Conservation (phyloP, 225 moss, liverwort and hornwort species). For the Pseudoscleropodium purum region DNA sequence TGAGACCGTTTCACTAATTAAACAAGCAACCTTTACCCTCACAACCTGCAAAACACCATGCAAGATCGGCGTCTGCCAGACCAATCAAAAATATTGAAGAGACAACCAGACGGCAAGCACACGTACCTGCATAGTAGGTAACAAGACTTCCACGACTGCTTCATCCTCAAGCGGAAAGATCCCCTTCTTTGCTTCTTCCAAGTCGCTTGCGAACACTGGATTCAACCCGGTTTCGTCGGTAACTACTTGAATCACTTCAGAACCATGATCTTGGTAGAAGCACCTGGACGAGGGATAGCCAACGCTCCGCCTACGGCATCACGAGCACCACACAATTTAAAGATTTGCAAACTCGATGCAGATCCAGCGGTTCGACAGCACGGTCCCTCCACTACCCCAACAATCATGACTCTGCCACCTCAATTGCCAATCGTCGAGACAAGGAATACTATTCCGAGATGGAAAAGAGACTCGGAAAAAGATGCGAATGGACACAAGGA, state of each 20-base stretch:
- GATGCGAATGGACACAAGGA: background rate
- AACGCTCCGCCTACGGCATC: constrained; percentile 17
- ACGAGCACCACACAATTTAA: background rate
- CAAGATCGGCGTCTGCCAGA: background rate
- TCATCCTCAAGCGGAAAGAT: constrained; percentile 8
- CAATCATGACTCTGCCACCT: background rate
- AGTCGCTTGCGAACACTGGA: constrained; percentile 6
- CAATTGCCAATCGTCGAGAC: background rate
- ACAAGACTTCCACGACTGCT: constrained; percentile 17
- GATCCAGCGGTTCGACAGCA: background rate
- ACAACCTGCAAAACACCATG: background rate
- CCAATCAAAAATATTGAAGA: background rate
- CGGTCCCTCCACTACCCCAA: background rate
- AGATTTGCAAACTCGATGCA: background rate
- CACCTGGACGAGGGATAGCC: constrained; percentile 24
- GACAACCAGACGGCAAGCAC: background rate
- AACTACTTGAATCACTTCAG: constrained; percentile 22
- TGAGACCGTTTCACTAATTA: background rate
- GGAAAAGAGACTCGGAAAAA: background rate
- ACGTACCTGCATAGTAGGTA: constrained; percentile 43
- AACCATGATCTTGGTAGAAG: constrained; percentile 43
- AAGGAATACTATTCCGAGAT: background rate
- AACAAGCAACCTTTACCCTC: background rate
- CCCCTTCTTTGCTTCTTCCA: constrained; percentile 16
- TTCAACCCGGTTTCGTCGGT: constrained; percentile 24